Conservation (phyloP, 371 early-diverging fungal species). For the Batrachochytrium dendrobatidis region DNA sequence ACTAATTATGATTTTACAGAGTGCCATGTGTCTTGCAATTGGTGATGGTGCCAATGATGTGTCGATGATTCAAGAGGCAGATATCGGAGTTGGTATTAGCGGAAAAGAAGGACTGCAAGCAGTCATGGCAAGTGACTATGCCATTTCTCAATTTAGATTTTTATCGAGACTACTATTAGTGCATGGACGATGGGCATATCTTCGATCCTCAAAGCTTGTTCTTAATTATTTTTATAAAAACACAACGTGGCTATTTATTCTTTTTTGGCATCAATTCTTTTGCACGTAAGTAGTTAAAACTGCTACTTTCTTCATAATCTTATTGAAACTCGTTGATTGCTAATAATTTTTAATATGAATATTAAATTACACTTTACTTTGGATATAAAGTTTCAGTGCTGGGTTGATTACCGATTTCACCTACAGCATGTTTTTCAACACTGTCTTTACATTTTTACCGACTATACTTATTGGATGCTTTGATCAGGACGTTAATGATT, state of each 20-base stretch:
- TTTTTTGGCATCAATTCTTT: conserved; percentile 51
- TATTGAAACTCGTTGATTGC: neutral
- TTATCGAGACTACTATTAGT: conserved; percentile 64
- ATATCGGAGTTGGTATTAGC: conserved; percentile 90
- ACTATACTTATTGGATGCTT: conserved; percentile 63
- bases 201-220: conserved; percentile 81
- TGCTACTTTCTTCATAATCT: neutral
- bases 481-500: conserved; percentile 81
- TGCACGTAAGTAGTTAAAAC: conserved; percentile 31
- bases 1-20: neutral
- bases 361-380: neutral
- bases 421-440: conserved; percentile 44
- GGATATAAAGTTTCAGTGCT: conserved; percentile 58
- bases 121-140: conserved; percentile 83
- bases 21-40: conserved; percentile 73
- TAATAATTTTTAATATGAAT: neutral
- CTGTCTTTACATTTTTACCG: conserved; percentile 41
- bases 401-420: conserved; percentile 82
- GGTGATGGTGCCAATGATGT: conserved; percentile 99
- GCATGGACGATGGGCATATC: conserved; percentile 83
- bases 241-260: conserved; percentile 72
- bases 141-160: conserved; percentile 85
- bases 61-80: conserved; percentile 71
- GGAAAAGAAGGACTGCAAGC: conserved; percentile 91
- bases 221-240: conserved; percentile 92